Conservation (phyloP, 148 eudicot genomes). For the Chenopodium suecicum region DNA sequence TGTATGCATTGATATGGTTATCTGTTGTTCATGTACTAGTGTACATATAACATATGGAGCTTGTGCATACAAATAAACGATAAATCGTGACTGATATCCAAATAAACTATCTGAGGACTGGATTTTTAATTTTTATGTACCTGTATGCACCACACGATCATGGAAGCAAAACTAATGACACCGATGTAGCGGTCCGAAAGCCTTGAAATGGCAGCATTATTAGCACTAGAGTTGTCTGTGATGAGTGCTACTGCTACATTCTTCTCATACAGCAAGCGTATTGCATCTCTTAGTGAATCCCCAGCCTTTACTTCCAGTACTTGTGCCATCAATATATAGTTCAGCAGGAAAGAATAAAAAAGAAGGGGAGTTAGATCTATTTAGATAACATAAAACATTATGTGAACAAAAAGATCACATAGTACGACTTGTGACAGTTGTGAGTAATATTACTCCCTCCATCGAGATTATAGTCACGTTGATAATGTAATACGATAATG, state of each 20-base stretch:
- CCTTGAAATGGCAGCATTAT: constrained; percentile 6
- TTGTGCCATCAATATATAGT: background rate
- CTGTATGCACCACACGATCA: constrained; percentile 52
- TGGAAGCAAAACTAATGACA: constrained; percentile 34
- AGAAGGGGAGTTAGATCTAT: background rate
- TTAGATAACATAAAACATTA: background rate
- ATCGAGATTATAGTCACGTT: no score
- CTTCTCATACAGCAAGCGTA: constrained; percentile 35
- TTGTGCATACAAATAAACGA: no score
- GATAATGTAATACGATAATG: no score
- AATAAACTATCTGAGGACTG: no score
- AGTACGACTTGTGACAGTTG: no score
- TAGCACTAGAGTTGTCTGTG: constrained; percentile 15
- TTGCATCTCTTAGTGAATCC: constrained; percentile 30
- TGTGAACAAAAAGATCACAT: background rate
- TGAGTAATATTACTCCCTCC: no score
- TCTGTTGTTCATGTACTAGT: no score
- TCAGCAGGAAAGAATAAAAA: no score
- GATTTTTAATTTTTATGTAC: constrained; percentile 12
- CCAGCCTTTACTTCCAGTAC: constrained; percentile 35
- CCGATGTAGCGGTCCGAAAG: constrained; percentile 34
- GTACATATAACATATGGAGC: no score
- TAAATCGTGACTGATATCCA: no score
- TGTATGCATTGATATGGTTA: no score
- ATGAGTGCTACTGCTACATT: constrained; percentile 40